Base-by-base conservation (phyloP, 495 filamentous ascomycete species). In the Penicillium coprophilum region DNA sequence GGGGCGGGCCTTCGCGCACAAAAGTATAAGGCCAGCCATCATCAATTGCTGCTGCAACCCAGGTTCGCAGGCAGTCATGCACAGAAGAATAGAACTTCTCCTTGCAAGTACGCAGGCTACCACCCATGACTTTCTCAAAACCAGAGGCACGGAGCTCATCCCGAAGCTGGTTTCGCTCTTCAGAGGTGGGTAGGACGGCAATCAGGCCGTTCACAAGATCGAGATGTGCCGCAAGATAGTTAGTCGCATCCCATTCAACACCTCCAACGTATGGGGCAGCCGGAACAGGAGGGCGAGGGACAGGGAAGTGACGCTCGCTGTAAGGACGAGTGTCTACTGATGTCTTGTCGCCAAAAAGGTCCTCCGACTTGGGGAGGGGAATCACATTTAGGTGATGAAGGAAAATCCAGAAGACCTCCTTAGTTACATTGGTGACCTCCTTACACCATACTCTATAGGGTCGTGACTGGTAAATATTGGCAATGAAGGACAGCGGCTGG, bases 391-490 rank as follows among this genome's bases (percentile, higher is more conserved):
- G 75, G 55, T 92, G 86, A 67, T 98, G 94, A 52, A 97, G 79
- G 74, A 97, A 98, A 65, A 98, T 98, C 94, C 94, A 98, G 70
- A 98, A 98, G 27, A 97, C 94, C 69, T 98, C 94, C 71, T 97
- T 97, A 32, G 91, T 96, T 43, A 97, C 92, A 60, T 87, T 90
- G 48, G 84, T 85, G 17, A 93, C 85, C 69, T 98, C 94, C 70
- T 91, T 93, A 75, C 86, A 89, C 94, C 94, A 98, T 12, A 95
- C 84, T 11, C 88, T 86, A 66, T 96, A 98, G 0, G 94, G 94
- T 0, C 94, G 83, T 28, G 90, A 83, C 32, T 88, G 86, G 60
- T 89, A 87, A 77, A 97, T 97, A 36, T 90, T 86, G 21, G 89
- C 78, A 31, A 98, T 92, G 73, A 98, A 97, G 6, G 83, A 82